Base-by-base conservation (phyloP, 768 basidiomycete species). In the Suillus sp. region DNA sequence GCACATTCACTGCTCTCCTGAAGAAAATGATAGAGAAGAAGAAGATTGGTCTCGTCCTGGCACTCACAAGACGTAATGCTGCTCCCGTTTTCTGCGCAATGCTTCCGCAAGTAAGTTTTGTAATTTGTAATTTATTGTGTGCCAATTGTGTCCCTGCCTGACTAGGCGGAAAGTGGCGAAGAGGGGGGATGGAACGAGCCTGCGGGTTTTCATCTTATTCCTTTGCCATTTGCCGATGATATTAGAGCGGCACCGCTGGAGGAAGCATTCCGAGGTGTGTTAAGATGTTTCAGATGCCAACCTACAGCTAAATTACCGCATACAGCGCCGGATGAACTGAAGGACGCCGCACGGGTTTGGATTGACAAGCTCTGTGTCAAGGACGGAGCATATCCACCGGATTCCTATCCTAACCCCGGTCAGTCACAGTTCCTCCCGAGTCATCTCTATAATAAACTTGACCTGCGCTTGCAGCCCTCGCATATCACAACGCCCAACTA, bases 191-290 rank as follows among this genome's bases (percentile, higher is more conserved):
- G 87, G 81, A 87, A 85, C 59, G 88, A 91, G 47, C 93, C 97
- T 38, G 87, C 92, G 1, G 97, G 97, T 6, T 91, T 99, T 70
- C 95, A 99, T 74, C 80, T 99, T 58, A 90, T 98, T 63, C 90
- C 91, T 18, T 74, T 98, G n/a, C 96, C 96, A 0, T 99, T 92
- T 72, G 91, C 92, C 4, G 97, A 99, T 71, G 97, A 99, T 69
- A 90, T 99, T 56, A 87, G 97, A 55, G 81, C 82, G 22, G 91
- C 91, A 7, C 88, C 91, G 2, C 75, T 95, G 13, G 84, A 88
- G 22, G 80, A 85, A 61, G 88, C 81, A 8, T 79, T 82, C 67
- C 81, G 83, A 80, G 90, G 94, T 87, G 75, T 34, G 75, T 61
- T 51, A 2, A 3, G 35, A n/a, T 25, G 38, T 55, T 6, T 42